Evolutionary conservation across 192 early-diverging fungal species (phyloP).

Genomic region (Coemansia sp.): DNA sequence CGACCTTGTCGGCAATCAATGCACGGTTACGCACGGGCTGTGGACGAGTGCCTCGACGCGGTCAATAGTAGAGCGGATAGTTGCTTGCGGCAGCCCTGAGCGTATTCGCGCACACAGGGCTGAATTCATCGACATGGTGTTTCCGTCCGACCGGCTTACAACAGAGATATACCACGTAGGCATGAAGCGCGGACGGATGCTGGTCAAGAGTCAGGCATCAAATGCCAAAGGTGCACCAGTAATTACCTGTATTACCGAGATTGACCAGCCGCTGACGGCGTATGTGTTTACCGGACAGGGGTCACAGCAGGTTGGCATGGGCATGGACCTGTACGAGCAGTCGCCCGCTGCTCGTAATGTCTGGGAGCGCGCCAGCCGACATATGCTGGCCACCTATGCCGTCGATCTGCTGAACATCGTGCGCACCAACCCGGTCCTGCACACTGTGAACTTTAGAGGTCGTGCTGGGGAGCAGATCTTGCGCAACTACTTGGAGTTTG

Average conservation of each 20-base stretch:
- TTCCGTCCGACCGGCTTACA: slow-evolving; percentile 76
- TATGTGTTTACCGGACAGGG: slow-evolving; percentile 97
- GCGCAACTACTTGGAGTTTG: slow-evolving; percentile 71
- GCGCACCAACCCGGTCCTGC: slow-evolving; percentile 66
- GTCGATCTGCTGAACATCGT: slow-evolving; percentile 91
- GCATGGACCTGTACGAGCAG: slow-evolving; percentile 86
- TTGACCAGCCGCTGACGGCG: slow-evolving; percentile 84
- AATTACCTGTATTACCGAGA: slow-evolving; percentile 79
- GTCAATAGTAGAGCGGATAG: slow-evolving; percentile 86
- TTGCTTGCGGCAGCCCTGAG: slow-evolving; percentile 80
- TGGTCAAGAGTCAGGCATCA: slow-evolving; percentile 81
- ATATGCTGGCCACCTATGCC: slow-evolving; percentile 80
- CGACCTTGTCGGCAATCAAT: slow-evolving; percentile 77
- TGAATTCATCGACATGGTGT: slow-evolving; percentile 85
- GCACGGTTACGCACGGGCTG: slow-evolving; percentile 91
- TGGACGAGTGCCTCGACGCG: slow-evolving; percentile 90
- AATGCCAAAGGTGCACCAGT: slow-evolving; percentile 61
- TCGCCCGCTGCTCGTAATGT: slow-evolving; percentile 79
- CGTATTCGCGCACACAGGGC: slow-evolving; percentile 77
- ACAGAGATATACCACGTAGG: slow-evolving; percentile 85
- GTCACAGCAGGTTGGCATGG: slow-evolving; percentile 94
- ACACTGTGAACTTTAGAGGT: slow-evolving; percentile 20
- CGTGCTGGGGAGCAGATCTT: slow-evolving; percentile 73
- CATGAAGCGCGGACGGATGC: slow-evolving; percentile 91
- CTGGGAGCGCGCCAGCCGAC: slow-evolving; percentile 88